Evolutionary conservation across 2,329 filamentous ascomycete species (phyloP).

Genomic region (Trichoderma sp.): DNA sequence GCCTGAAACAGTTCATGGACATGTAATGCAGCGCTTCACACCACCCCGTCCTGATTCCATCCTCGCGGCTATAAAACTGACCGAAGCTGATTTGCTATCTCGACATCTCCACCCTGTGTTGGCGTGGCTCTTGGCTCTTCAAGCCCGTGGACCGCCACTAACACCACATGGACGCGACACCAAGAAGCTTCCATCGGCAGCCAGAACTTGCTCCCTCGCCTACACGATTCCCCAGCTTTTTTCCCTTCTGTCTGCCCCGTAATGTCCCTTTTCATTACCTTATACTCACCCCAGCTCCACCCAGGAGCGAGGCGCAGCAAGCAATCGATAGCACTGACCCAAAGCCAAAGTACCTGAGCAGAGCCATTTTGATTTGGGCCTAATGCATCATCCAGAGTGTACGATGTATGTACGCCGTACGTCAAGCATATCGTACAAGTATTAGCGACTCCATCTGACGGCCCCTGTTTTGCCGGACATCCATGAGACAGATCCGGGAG

Average conservation of each 20-base stretch:
- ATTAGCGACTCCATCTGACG: conserved; percentile 2
- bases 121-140: neutral
- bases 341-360: neutral
- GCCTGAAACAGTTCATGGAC: neutral
- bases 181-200: neutral
- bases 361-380: neutral
- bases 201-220: neutral
- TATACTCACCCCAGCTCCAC: conserved; percentile 7
- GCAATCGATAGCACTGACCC: conserved; percentile 9
- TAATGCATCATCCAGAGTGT: neutral
- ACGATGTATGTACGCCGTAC: neutral
- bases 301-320: conserved; percentile 22
- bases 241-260: neutral
- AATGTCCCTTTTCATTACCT: neutral
- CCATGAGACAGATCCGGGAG: neutral
- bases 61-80: neutral
- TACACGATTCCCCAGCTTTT: neutral
- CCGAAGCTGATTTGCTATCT: neutral
- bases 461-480: conserved; percentile 14
- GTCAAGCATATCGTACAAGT: neutral
- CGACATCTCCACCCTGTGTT: neutral
- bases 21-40: neutral
- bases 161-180: neutral
- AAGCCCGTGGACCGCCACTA: neutral
- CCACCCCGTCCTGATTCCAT: neutral